These are phyloP conservation scores for Physcomitrium patens DNA, from an alignment of 225 moss, liverwort and hornwort genomes.

Conservation along the genomic window DNA sequence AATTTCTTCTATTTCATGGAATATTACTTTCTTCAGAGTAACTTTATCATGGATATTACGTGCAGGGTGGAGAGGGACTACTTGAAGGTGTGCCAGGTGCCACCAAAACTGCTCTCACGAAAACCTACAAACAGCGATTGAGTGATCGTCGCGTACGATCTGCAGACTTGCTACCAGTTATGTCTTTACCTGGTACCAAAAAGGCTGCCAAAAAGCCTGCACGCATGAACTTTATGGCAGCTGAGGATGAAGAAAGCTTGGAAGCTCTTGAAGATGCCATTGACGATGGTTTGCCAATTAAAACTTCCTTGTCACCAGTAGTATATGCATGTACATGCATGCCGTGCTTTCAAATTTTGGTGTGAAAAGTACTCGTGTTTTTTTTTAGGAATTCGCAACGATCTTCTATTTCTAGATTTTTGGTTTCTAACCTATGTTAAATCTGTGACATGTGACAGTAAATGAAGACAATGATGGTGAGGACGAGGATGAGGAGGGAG, in stretches of 20 bases:
- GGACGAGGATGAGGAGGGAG: conserved; percentile 46
- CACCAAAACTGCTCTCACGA: conserved; percentile 90
- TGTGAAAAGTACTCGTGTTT: background rate
- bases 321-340: conserved; percentile 1
- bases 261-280: conserved; percentile 49
- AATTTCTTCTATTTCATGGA: conserved; percentile 8
- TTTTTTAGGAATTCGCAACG: background rate
- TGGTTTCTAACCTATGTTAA: conserved; percentile 1
- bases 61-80: conserved; percentile 75
- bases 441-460: conserved; percentile 43
- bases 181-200: conserved; percentile 72
- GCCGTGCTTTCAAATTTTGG: background rate
- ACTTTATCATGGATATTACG: conserved; percentile 23
- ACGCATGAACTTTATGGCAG: conserved; percentile 69
- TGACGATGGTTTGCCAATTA: conserved; percentile 41
- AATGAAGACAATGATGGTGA: conserved; percentile 59
- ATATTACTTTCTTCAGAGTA: conserved; percentile 15
- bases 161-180: conserved; percentile 73
- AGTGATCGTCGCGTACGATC: conserved; percentile 81
- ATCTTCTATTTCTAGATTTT: conserved; percentile 1
- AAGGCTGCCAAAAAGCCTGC: conserved; percentile 71
- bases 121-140: conserved; percentile 76
- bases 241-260: conserved; percentile 46
- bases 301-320: background rate
- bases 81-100: conserved; percentile 88